A percentile compares a stretch with the other conserved stretches of the same genome.
Evolutionary conservation across 1,284 basidiomycete genomes (phyloP).

Genomic region (Rhodotorula glutinis): DNA sequence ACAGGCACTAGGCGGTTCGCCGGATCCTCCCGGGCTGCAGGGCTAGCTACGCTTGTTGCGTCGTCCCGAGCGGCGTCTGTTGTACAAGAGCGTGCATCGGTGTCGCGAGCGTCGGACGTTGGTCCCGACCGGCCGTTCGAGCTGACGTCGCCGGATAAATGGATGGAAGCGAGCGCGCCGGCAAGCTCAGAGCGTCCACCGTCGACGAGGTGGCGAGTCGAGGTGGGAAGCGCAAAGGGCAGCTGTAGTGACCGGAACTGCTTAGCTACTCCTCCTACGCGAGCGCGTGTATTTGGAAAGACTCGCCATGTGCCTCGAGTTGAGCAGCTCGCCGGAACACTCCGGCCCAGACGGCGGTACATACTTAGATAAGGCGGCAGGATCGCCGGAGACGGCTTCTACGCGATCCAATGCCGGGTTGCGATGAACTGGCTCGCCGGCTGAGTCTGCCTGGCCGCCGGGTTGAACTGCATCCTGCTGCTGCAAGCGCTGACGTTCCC

Average conservation of each 20-base stretch:
- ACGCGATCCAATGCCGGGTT: conserved; percentile 24
- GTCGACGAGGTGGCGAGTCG: conserved; percentile 31
- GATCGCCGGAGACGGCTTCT: conserved; percentile 31
- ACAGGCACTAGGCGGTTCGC: conserved; percentile 16
- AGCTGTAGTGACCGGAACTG: conserved; percentile 9
- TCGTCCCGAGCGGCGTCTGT: neutral
- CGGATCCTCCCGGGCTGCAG: neutral
- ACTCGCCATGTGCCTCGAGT: conserved; percentile 38
- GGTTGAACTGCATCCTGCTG: conserved; percentile 3
- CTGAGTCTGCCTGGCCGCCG: neutral
- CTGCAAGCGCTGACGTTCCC: conserved; percentile 59
- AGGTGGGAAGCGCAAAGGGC: conserved; percentile 36
- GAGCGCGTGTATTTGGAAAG: neutral
- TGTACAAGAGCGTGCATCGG: too few species aligned
- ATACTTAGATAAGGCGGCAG: conserved; percentile 20
- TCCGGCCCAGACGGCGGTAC: conserved; percentile 22
- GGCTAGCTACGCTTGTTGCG: neutral
- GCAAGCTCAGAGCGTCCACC: conserved; percentile 13
- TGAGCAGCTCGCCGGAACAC: conserved; percentile 35
- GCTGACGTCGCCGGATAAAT: neutral
- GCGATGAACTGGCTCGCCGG: conserved; percentile 9
- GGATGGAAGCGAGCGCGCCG: conserved; percentile 7
- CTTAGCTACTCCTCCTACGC: too few species aligned
- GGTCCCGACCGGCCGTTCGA: neutral
- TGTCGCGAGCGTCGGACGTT: too few species aligned